Percentiles rank a stretch among this genome's conserved stretches.
These are phyloP conservation scores for Termitomyces sp. DNA, from an alignment of 768 basidiomycete species.

Conservation along the genomic window DNA sequence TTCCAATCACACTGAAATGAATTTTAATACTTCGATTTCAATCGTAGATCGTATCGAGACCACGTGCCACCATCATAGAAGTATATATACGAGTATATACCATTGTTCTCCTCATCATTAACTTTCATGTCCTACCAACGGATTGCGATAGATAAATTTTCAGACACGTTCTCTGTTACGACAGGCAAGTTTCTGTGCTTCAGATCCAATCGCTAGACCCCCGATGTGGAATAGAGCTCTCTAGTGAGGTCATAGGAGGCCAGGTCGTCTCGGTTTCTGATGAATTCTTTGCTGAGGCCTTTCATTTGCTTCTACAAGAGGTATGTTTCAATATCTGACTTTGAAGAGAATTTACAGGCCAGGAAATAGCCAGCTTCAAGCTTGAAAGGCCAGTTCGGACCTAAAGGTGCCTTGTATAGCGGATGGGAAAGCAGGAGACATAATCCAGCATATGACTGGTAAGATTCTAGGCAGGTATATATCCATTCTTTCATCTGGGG, in stretches of 20 bases:
- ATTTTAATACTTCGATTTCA: no score
- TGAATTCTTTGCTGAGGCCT: conserved; percentile 92
- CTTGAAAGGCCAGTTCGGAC: conserved; percentile 95
- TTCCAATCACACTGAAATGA: no score
- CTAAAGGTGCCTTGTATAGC: conserved; percentile 89
- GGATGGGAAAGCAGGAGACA: conserved; percentile 95
- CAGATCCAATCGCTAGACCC: neutral
- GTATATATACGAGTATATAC: neutral
- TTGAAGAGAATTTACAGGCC: conserved; percentile 1
- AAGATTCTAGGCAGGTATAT: neutral
- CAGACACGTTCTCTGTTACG: conserved; percentile 37
- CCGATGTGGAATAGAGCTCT: conserved; percentile 59
- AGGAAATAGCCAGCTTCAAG: conserved; percentile 68
- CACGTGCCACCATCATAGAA: neutral
- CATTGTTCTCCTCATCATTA: neutral
- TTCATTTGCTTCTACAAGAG: conserved; percentile 76
- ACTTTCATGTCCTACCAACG: conserved; percentile 36
- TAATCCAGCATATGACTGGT: conserved; percentile 90
- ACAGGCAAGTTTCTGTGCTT: conserved; percentile 35
- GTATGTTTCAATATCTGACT: conserved; percentile 34
- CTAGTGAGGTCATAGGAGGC: conserved; percentile 80
- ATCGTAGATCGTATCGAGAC: neutral
- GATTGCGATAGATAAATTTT: conserved; percentile 42
- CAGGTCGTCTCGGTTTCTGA: conserved; percentile 76
- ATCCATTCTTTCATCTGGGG: neutral